Base-by-base conservation (phyloP, 2,329 filamentous ascomycete species). In the Aspergillus quadrilineatus region DNA sequence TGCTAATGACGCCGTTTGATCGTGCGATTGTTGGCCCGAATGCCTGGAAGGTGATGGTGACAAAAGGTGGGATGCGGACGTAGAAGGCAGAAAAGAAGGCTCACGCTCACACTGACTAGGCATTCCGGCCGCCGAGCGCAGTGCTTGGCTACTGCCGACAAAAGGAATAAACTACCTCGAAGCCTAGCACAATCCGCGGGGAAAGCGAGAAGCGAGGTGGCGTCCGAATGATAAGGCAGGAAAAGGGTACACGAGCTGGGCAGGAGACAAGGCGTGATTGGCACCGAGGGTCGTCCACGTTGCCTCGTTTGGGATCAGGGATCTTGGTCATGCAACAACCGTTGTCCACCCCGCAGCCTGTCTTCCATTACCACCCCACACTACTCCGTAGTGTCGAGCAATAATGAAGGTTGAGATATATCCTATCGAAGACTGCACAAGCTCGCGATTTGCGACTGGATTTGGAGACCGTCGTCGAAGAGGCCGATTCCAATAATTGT, bases 311-410 rank as follows among this genome's bases (percentile, higher is more conserved):
- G 53, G 57, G 55, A 63, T 58, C 57, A 52, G 39, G 58, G 56
- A 63, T 65, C 58, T 61, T 57, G 56, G 58, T 56, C 52, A 59
- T 60, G 59, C 57, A 64, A 48, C 57, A 64, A 53, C 54, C 49
- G 56, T 57, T 41, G 53, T 56, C 52, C 59, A 63, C 61, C 61
- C 62, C 61, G 61, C 63, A 63, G 57, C 54, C 51, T 53, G 53
- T 54, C 53, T 58, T 54, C 57, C 56, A 55, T 57, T 55, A 61
- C 63, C 52, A 28, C 53, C 60, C 59, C 58, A 56, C 58, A 50
- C 50, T 22, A 4, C 22, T 22, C 22, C 22, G 22, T 22, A 53
- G 56, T 50, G 56, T 17, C 30, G 52, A 47, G 48, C 30, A 29
- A 49, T 6, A 32, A 46, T 47, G 26, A n/a, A 29, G 36, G 39